Percentiles rank a stretch among this genome's conserved stretches.
Evolutionary conservation across 164 flowering plant genomes (phyloP).

Genomic region (Aristolochia fimbriata): DNA sequence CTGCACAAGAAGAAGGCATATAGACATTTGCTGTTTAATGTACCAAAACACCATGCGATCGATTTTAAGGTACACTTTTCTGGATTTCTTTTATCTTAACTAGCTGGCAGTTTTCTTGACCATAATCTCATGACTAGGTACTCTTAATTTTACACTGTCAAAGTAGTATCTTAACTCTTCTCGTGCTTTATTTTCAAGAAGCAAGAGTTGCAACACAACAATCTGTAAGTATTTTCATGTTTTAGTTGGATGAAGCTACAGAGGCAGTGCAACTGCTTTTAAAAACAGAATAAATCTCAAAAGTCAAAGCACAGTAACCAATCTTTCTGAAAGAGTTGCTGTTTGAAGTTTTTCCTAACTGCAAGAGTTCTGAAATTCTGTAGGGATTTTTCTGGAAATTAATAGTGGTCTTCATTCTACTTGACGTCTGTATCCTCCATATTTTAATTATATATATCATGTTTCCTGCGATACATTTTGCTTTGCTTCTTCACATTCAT

Average conservation of each 20-base stretch:
- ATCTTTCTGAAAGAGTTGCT: too few species aligned
- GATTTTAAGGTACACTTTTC: constrained; percentile 34
- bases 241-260: too few species aligned
- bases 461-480: constrained; percentile 2
- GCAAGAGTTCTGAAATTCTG: constrained; percentile 8
- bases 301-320: too few species aligned
- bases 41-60: constrained; percentile 19
- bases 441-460: background rate
- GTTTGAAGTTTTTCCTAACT: too few species aligned
- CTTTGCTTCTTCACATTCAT: background rate
- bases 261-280: too few species aligned
- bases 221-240: too few species aligned
- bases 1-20: constrained; percentile 80
- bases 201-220: too few species aligned
- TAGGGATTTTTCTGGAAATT: constrained; percentile 63
- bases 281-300: too few species aligned
- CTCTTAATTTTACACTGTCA: too few species aligned
- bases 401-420: constrained; percentile 25
- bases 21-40: constrained; percentile 66
- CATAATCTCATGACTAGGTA: background rate
- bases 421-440: constrained; percentile 62
- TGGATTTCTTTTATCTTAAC: background rate
- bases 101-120: background rate
- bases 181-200: too few species aligned
- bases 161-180: too few species aligned